These are phyloP conservation scores for Globomyces sp. DNA, from an alignment of 371 early-diverging fungal species.

Conservation along the genomic window DNA sequence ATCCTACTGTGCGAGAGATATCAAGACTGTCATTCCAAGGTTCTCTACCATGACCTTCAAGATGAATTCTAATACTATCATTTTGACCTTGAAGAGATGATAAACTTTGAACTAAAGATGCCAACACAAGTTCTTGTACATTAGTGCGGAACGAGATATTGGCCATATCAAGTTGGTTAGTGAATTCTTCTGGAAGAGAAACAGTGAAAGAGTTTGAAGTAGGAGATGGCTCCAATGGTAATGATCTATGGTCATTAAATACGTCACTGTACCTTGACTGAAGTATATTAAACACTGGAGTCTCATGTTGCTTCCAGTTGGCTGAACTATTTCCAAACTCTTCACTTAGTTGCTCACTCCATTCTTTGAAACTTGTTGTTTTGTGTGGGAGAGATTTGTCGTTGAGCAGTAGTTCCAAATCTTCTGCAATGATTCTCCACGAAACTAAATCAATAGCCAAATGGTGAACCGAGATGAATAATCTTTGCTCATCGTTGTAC, in stretches of 20 bases:
- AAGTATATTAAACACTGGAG: too few relatives aligned
- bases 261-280: too few relatives aligned
- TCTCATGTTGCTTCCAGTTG: too few relatives aligned
- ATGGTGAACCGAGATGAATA: conserved; percentile 28
- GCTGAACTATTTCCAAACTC: too few relatives aligned
- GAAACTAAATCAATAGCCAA: conserved; percentile 31
- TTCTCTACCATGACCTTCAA: conserved; percentile 33
- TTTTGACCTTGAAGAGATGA: background rate
- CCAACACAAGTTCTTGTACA: conserved; percentile 21
- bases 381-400: conserved; percentile 20
- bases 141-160: conserved; percentile 19
- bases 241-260: too few relatives aligned
- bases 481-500: conserved; percentile 10
- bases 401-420: conserved; percentile 23
- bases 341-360: conserved; percentile 10
- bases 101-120: conserved; percentile 17
- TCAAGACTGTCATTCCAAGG: conserved; percentile 22
- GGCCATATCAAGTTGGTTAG: conserved; percentile 11
- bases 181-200: too few relatives aligned
- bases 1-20: conserved; percentile 28
- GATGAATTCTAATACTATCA: conserved; percentile 13
- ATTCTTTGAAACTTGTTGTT: conserved; percentile 23
- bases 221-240: too few relatives aligned
- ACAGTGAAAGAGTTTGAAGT: too few relatives aligned
- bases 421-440: conserved; percentile 30